A percentile compares a stretch with the other conserved stretches of the same genome.
Conservation (phyloP, 352 stramenopile species). For the Phytophthora chlamydospora region DNA sequence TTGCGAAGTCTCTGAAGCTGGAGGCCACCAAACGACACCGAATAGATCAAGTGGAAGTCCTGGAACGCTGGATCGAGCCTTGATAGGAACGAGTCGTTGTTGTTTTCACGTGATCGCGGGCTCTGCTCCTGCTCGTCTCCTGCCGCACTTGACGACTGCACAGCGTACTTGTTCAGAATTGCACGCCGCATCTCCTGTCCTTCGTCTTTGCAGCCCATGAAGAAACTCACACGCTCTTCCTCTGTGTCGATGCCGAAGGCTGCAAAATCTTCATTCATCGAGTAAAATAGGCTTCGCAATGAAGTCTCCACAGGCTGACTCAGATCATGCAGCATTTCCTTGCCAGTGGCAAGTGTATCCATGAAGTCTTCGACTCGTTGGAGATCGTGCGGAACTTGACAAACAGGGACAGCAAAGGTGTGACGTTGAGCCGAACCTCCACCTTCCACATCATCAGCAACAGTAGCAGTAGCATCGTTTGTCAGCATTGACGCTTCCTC, state of each 20-base stretch:
- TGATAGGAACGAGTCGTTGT: conserved; percentile 57
- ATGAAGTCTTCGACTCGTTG: conserved; percentile 25
- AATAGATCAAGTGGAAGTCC: conserved; percentile 52
- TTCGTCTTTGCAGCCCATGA: conserved; percentile 58
- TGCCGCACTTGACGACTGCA: conserved; percentile 11
- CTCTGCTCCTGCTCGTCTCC: conserved; percentile 17
- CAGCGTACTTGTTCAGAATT: conserved; percentile 64
- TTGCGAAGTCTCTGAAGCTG: conserved; percentile 52
- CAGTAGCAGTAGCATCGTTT: conserved; percentile 30
- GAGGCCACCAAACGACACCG: conserved; percentile 40
- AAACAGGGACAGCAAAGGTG: conserved; percentile 10
- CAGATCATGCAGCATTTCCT: conserved; percentile 40
- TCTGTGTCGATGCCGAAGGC: conserved; percentile 79
- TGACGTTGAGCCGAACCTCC: conserved; percentile 11
- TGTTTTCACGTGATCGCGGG: background rate
- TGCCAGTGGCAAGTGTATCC: conserved; percentile 44
- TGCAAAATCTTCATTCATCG: conserved; percentile 66
- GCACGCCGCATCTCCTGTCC: conserved; percentile 42
- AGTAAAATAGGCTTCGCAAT: conserved; percentile 61
- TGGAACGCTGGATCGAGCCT: conserved; percentile 60
- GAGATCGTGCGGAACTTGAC: conserved; percentile 20
- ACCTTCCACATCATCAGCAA: conserved; percentile 15
- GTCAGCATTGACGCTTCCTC: conserved; percentile 55
- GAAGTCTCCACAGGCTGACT: conserved; percentile 44
- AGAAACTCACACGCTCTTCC: conserved; percentile 71